These are phyloP conservation scores for Drechslerella stenobrocha DNA, from an alignment of 2,329 filamentous ascomycete genomes.

Conservation along the genomic window DNA sequence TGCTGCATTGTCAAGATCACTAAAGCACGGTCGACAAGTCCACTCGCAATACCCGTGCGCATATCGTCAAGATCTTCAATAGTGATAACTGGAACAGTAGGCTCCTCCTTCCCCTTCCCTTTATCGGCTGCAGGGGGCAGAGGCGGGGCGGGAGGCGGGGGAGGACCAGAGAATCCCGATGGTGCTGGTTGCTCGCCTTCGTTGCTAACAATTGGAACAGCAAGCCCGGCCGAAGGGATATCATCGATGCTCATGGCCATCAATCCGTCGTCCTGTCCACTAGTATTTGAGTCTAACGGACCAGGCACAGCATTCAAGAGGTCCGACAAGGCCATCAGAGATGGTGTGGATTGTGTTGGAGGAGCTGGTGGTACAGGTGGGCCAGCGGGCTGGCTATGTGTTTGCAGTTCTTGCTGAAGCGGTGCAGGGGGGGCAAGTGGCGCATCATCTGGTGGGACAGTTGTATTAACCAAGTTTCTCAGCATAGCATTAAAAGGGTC, in stretches of 20 bases:
- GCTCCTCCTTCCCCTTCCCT: constrained; percentile 51
- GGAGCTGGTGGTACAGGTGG: constrained; percentile 43
- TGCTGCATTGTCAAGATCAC: constrained; percentile 88
- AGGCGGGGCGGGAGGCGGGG: constrained; percentile 23
- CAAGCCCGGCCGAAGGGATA: constrained; percentile 50
- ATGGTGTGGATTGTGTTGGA: constrained; percentile 49
- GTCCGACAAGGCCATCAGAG: constrained; percentile 52
- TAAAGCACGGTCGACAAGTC: constrained; percentile 84
- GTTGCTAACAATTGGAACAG: constrained; percentile 35
- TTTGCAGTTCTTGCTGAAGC: constrained; percentile 13
- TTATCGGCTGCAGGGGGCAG: constrained; percentile 48
- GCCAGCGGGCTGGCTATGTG: constrained; percentile 15
- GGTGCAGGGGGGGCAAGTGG: constrained; percentile 1
- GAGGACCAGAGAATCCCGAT: constrained; percentile 31
- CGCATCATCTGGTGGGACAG: constrained; percentile 3
- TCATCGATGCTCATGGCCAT: constrained; percentile 58
- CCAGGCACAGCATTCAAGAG: constrained; percentile 50
- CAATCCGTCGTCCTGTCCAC: constrained; percentile 54
- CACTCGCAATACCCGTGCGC: constrained; percentile 70
- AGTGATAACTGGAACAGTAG: constrained; percentile 59
- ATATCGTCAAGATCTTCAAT: constrained; percentile 79
- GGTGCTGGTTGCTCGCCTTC: constrained; percentile 20
- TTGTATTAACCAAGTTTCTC: constrained; percentile 13
- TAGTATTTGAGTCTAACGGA: constrained; percentile 21
- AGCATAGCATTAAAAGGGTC: constrained; percentile 15